These are phyloP conservation scores for Asterophora lycoperdoides DNA, from an alignment of 768 basidiomycete genomes.

Conservation along the genomic window DNA sequence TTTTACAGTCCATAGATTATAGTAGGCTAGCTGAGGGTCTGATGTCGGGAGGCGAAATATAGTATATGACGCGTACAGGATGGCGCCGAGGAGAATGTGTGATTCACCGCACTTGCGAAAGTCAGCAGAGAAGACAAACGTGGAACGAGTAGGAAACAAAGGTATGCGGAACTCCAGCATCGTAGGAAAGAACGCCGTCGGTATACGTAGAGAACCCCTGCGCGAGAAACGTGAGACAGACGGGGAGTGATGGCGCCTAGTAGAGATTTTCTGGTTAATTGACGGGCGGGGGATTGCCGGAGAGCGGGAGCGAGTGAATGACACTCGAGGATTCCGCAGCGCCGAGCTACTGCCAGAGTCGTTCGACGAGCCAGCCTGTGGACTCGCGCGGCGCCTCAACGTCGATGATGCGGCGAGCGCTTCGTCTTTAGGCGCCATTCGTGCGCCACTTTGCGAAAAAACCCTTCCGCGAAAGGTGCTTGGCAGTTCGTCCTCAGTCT, in stretches of 20 bases:
- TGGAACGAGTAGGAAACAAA: constrained; percentile 36
- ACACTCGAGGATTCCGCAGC: constrained; percentile 31
- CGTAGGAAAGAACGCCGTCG: constrained; percentile 43
- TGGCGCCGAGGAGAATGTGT: constrained; percentile 57
- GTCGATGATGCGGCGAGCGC: constrained; percentile 23
- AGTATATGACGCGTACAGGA: constrained; percentile 51
- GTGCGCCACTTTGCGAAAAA: constrained; percentile 27
- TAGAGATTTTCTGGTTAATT: constrained; percentile 30
- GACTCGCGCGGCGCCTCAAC: constrained; percentile 26
- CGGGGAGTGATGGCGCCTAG: constrained; percentile 34
- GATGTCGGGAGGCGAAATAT: constrained; percentile 34
- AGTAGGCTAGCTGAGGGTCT: constrained; percentile 18
- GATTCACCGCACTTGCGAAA: constrained; percentile 60
- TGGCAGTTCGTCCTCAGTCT: constrained; percentile 50
- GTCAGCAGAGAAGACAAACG: constrained; percentile 55
- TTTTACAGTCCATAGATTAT: constrained; percentile 44
- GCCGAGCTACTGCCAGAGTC: constrained; percentile 34
- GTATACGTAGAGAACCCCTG: constrained; percentile 21
- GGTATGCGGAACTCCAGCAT: constrained; percentile 41
- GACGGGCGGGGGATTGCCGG: constrained; percentile 42
- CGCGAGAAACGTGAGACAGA: constrained; percentile 41
- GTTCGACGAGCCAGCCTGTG: constrained; percentile 34
- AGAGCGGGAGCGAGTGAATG: constrained; percentile 73
- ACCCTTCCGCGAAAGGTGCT: constrained; percentile 41
- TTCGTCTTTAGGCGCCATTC: constrained; percentile 20